phyloP scores from a whole-genome alignment of 768 basidiomycete genomes.

The Pholiota microspora region DNA sequence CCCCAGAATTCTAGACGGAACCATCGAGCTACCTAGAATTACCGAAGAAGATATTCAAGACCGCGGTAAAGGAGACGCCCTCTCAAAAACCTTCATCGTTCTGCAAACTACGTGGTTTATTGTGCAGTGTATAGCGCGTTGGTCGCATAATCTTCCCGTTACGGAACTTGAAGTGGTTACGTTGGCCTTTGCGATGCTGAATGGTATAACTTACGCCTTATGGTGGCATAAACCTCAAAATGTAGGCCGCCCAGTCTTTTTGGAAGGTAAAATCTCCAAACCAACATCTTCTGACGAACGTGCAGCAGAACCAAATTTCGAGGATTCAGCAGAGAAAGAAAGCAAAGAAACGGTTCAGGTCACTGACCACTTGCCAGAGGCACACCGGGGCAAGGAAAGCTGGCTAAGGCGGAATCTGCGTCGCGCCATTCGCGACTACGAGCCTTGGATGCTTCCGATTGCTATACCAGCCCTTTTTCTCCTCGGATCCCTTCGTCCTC shows the following conservation, averaged over 20 bases:
- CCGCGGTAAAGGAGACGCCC: constrained; percentile 29
- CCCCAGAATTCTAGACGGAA: constrained; percentile 10
- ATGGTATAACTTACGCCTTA: constrained; percentile 25
- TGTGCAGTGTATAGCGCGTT: constrained; percentile 26
- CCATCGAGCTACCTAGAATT: constrained; percentile 15
- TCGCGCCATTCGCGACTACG: too few relatives aligned
- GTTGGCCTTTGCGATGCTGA: constrained; percentile 29
- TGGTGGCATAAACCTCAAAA: constrained; percentile 42
- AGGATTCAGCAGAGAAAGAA: too few relatives aligned
- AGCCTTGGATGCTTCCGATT: too few relatives aligned
- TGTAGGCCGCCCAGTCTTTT: constrained; percentile 13
- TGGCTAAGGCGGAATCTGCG: too few relatives aligned
- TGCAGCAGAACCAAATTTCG: not conserved
- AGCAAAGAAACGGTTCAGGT: not conserved
- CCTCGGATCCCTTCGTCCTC: too few relatives aligned
- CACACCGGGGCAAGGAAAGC: not conserved
- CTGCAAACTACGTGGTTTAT: constrained; percentile 35
- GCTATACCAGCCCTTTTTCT: too few relatives aligned
- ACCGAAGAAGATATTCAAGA: constrained; percentile 21
- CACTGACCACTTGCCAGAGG: not conserved
- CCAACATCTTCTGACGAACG: not conserved
- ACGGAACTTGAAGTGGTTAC: constrained; percentile 36
- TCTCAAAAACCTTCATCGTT: constrained; percentile 32
- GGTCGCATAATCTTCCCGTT: constrained; percentile 21
- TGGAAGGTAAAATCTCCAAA: not conserved